Evolutionary conservation across 1,284 basidiomycete genomes (phyloP), one percentile per base, ranked within the genome.

Genomic region (Rhodotorula sp.): DNA sequence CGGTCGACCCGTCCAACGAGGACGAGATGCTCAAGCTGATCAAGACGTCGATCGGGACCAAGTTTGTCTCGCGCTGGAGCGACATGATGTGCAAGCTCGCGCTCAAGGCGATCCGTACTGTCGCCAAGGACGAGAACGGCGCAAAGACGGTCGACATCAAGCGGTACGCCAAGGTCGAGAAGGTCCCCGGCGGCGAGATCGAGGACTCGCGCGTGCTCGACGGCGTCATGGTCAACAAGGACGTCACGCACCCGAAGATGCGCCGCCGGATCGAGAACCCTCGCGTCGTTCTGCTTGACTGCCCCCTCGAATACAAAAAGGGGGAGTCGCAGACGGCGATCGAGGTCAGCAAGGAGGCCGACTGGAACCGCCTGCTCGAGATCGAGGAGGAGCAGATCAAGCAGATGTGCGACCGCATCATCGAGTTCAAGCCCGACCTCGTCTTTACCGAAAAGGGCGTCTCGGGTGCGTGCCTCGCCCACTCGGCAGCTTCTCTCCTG

Each of bases 41-140:
- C 87, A 97, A 97, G 84, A 97, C 93, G 0, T 96, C 94, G 61
- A 97, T 99, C 82, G 96, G 96, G n/a, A 99, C 97, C 69, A 99
- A 99, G 83, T 98, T 99, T 80, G 93, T 95, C 77, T 89, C 89
- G 53, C 88, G 96, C 61, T 99, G 96, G 96, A 92, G 91, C 1
- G 94, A 97, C 79, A 89, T 97, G 75, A 99, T 99, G 96, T 99
- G 96, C 84, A 87, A 85, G 74, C 89, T 99, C 63, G 97, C 97
- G 0, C 85, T 99, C 44, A 88, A 96, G 76, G 95, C 96, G 1
- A 92, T 98, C 2, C 88, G 91, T 51, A 94, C 89, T 2, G 84
- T 85, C 19, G 83, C 83, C 58, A 82, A 83, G 58, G 86, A 86
- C 67, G 83, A 84, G 60, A 81, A 86, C 86, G 88, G 89, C 51